Percentiles rank a stretch among this genome's conserved stretches.
Evolutionary conservation across 148 eudicot genomes (phyloP).

Genomic region (Amaranthus hypochondriacus): DNA sequence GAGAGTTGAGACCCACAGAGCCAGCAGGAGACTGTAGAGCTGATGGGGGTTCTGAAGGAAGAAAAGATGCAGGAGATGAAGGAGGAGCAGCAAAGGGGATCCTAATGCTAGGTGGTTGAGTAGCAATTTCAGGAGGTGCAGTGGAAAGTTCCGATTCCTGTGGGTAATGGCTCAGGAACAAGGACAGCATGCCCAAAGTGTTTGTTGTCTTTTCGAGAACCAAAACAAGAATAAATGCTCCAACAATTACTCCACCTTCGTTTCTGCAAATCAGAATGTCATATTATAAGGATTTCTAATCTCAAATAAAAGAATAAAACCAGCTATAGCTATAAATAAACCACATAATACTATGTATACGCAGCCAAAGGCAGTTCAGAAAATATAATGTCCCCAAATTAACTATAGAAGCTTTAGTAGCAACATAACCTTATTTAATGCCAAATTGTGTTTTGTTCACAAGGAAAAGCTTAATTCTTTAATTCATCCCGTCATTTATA

Average conservation of each 20-base stretch:
- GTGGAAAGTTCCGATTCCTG: slow-evolving; percentile 28
- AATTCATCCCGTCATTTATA: too few species aligned
- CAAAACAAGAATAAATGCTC: slow-evolving; percentile 72
- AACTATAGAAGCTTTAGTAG: too few species aligned
- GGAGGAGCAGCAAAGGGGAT: slow-evolving; percentile 89
- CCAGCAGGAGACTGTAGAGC: slow-evolving; percentile 73
- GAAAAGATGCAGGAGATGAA: slow-evolving; percentile 93
- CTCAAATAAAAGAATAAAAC: neutral
- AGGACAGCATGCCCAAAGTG: slow-evolving; percentile 68
- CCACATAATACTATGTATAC: too few species aligned
- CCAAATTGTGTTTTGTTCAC: too few species aligned
- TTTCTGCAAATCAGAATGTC: slow-evolving; percentile 47
- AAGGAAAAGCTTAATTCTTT: too few species aligned
- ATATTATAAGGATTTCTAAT: neutral
- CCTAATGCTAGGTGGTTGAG: slow-evolving; percentile 38
- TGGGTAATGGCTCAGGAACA: slow-evolving; percentile 60
- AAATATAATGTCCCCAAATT: too few species aligned
- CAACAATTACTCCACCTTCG: slow-evolving; percentile 72
- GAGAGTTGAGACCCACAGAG: slow-evolving; percentile 46
- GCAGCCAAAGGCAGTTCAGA: too few species aligned
- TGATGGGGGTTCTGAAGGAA: slow-evolving; percentile 90
- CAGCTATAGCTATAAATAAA: too few species aligned
- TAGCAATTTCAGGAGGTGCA: slow-evolving; percentile 31
- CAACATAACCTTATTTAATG: too few species aligned
- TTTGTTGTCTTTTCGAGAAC: slow-evolving; percentile 56